phyloP scores from a whole-genome alignment of 83 land plant genomes.

The Thuja plicata region DNA sequence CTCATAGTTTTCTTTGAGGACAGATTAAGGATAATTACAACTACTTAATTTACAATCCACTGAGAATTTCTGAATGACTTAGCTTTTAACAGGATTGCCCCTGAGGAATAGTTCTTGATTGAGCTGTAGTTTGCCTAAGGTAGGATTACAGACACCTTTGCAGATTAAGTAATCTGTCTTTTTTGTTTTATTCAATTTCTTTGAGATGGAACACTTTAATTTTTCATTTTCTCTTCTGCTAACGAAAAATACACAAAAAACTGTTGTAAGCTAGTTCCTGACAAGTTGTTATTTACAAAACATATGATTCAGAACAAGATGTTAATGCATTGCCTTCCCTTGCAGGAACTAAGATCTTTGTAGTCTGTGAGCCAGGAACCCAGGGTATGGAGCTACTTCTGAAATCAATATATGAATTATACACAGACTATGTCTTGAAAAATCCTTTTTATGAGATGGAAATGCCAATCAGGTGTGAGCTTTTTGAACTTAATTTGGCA shows the following conservation, averaged over 20 bases:
- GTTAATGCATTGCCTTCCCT: not conserved
- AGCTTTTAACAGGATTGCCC: not conserved
- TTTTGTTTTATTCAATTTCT: not conserved
- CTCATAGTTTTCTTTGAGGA: not conserved
- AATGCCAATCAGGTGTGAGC: constrained; percentile 95
- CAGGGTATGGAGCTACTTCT: constrained; percentile 72
- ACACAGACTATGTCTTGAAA: constrained; percentile 90
- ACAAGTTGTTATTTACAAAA: not conserved
- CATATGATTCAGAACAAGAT: not conserved
- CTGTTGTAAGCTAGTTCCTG: not conserved
- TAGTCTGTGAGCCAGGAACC: constrained; percentile 83
- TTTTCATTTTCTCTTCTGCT: not conserved
- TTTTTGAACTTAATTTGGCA: constrained; percentile 75
- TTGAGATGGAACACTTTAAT: not conserved
- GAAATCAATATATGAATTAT: constrained; percentile 81
- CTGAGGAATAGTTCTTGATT: not conserved
- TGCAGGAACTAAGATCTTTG: constrained; percentile 87
- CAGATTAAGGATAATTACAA: not conserved
- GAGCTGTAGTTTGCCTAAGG: not conserved
- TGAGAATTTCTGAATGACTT: not conserved
- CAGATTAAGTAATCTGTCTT: not conserved
- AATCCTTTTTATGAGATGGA: constrained; percentile 99
- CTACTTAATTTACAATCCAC: not conserved
- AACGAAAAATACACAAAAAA: not conserved
- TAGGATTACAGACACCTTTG: not conserved